Evolutionary conservation across 2,329 filamentous ascomycete species (phyloP).

Genomic region (Aspergillus ruber): DNA sequence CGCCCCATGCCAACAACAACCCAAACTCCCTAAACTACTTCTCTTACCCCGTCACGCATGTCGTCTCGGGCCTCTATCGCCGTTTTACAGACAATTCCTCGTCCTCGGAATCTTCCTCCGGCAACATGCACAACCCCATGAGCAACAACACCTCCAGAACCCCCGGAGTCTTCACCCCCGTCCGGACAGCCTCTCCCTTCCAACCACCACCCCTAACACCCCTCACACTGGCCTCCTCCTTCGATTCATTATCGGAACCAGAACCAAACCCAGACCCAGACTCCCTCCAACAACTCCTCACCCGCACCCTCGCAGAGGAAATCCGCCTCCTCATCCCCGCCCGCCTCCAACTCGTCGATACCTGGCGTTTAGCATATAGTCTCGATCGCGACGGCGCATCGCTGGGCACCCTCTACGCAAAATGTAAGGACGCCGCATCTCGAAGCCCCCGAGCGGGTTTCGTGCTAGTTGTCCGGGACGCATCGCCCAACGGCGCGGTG

Average conservation of each 20-base stretch:
- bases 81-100: slow-evolving; percentile 49
- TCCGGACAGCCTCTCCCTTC: slow-evolving; percentile 67
- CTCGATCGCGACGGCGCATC: slow-evolving; percentile 88
- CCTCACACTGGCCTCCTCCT: neutral
- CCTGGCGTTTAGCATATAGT: slow-evolving; percentile 82
- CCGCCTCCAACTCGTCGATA: slow-evolving; percentile 76
- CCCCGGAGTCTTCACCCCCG: slow-evolving; percentile 35
- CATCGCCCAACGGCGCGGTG: slow-evolving; percentile 43
- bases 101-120: slow-evolving; percentile 11
- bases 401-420: slow-evolving; percentile 76
- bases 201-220: slow-evolving; percentile 76
- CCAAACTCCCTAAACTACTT: slow-evolving; percentile 35
- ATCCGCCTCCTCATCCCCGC: slow-evolving; percentile 84
- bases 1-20: slow-evolving; percentile 12
- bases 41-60: slow-evolving; percentile 47
- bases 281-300: slow-evolving; percentile 59
- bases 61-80: slow-evolving; percentile 59
- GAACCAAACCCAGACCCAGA: slow-evolving; percentile 52
- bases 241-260: slow-evolving; percentile 19
- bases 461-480: slow-evolving; percentile 79
- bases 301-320: slow-evolving; percentile 74
- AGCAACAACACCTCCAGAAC: slow-evolving; percentile 21
- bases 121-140: slow-evolving; percentile 13
- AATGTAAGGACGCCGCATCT: slow-evolving; percentile 61
- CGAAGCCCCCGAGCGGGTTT: slow-evolving; percentile 70